Conservation (phyloP, 176 grass and related monocot species). For the Paspalum notatum region DNA sequence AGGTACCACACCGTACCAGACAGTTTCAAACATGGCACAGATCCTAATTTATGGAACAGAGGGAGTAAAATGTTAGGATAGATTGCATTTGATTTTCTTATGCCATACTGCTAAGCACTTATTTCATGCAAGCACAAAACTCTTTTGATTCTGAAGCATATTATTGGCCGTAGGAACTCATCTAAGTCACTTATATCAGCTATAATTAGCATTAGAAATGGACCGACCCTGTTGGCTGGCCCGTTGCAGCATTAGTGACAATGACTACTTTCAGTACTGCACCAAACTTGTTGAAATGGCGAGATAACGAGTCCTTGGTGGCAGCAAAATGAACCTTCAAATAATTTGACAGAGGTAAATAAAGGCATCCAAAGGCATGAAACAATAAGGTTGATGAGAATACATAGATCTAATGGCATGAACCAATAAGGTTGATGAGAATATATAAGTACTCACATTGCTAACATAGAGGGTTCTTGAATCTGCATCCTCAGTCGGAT, state of each 20-base stretch:
- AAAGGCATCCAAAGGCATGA: conserved; percentile 8
- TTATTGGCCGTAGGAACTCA: too few species aligned
- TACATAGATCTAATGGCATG: conserved; percentile 28
- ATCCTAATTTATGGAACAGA: too few species aligned
- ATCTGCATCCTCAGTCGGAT: conserved; percentile 74
- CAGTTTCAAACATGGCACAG: too few species aligned
- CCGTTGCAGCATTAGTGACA: conserved; percentile 79
- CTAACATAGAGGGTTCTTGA: conserved; percentile 84
- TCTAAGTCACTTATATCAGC: too few species aligned
- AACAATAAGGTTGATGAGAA: conserved; percentile 4
- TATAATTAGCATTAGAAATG: conserved; percentile 23
- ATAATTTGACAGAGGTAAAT: conserved; percentile 39
- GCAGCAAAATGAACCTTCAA: conserved; percentile 96
- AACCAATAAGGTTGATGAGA: conserved; percentile 3
- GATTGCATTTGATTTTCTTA: too few species aligned
- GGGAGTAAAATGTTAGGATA: too few species aligned
- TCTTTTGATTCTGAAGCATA: too few species aligned
- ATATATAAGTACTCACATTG: conserved; percentile 70
- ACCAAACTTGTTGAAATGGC: conserved; percentile 97
- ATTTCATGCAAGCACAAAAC: neutral
- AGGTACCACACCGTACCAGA: too few species aligned
- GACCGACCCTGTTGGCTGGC: conserved; percentile 90
- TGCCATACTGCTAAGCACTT: conserved; percentile 23
- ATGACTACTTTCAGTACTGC: conserved; percentile 94
- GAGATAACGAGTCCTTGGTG: conserved; percentile 87